Conservation (phyloP, 306 rosid genomes). For the Spatholobus suberectus region DNA sequence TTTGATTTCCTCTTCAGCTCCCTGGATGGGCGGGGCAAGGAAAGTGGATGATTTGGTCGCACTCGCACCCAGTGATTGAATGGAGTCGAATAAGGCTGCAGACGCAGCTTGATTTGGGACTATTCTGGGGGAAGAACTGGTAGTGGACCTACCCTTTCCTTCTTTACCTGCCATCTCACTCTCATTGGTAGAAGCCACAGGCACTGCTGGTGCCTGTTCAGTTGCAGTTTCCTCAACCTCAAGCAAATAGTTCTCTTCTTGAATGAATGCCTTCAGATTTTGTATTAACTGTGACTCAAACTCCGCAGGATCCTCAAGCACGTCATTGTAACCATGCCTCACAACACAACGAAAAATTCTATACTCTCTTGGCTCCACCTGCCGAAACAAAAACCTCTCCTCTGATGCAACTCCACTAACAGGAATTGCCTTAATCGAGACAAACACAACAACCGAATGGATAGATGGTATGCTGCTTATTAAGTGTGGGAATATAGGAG, state of each 20-base stretch:
- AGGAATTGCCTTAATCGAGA: slow-evolving; percentile 77
- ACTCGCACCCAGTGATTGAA: not conserved
- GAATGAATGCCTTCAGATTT: slow-evolving; percentile 60
- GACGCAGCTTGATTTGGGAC: slow-evolving; percentile 14
- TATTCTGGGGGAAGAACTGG: slow-evolving; percentile 40
- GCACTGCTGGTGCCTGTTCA: no score
- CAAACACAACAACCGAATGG: slow-evolving; percentile 72
- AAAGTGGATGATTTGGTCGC: slow-evolving; percentile 23
- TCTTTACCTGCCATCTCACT: not conserved
- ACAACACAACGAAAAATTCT: slow-evolving; percentile 74
- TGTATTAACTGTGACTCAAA: slow-evolving; percentile 69
- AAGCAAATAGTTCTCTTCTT: slow-evolving; percentile 39
- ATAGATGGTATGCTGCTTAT: slow-evolving; percentile 65
- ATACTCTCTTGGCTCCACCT: slow-evolving; percentile 65
- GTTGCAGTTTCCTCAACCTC: slow-evolving; percentile 30
- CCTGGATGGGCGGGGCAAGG: slow-evolving; percentile 36
- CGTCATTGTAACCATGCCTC: slow-evolving; percentile 82
- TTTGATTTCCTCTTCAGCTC: slow-evolving; percentile 59
- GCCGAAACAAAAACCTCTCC: slow-evolving; percentile 79
- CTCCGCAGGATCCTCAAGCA: slow-evolving; percentile 45
- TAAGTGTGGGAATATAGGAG: slow-evolving; percentile 79
- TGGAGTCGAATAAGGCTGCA: slow-evolving; percentile 36
- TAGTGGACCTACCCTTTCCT: not conserved
- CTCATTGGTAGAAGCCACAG: no score
- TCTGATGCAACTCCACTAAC: slow-evolving; percentile 57